Base-by-base conservation (phyloP, 2,329 filamentous ascomycete genomes). In the Taxawa tesnikishii region DNA sequence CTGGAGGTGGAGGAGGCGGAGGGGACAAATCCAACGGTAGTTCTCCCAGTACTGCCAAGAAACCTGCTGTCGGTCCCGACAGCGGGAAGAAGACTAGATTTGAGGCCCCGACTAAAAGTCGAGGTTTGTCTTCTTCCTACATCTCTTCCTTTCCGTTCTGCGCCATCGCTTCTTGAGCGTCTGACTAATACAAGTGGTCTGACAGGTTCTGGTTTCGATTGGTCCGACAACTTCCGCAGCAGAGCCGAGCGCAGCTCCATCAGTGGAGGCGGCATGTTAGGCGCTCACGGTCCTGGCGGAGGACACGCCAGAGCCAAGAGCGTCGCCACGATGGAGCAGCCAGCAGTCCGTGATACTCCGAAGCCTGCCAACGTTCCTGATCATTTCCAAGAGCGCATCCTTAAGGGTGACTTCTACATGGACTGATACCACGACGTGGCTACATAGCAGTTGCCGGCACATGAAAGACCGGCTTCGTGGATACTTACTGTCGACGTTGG, bases 341-440 rank as follows among this genome's bases (percentile, higher is more conserved):
- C 65, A 41, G n/a, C n/a, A n/a, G 61, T 60, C 4, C 60, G 61
- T 34, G 59, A 68, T 43, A 66, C 67, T 47, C 62, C 64, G 26
- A 92, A 88, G 65, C 51, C 58, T 31, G 50, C 57, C 18, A 59
- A 56, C 41, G 56, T 60, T 16, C 87, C 88, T 17, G 90, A 98
- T 62, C 80, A 80, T 41, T 90, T 94, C 63, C 87, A 94, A 59
- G 90, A 98, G 68, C 76, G 92, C 44, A 96, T 98, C 48, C 70
- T 98, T 44, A 90, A 94, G 63, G 90, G 88, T 28, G 90, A 98
- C 51, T 96, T 98, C 50, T 90, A 90, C 64, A 94, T 96, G 85
- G 87, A 94, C 52, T 94, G 31, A 38, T n/a, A n/a, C n/a, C n/a
- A n/a, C n/a, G n/a, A n/a, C n/a, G n/a, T n/a, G n/a, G n/a, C n/a